Evolutionary conservation across 495 filamentous ascomycete genomes (phyloP).

Genomic region (Penicillium bialowiezense): DNA sequence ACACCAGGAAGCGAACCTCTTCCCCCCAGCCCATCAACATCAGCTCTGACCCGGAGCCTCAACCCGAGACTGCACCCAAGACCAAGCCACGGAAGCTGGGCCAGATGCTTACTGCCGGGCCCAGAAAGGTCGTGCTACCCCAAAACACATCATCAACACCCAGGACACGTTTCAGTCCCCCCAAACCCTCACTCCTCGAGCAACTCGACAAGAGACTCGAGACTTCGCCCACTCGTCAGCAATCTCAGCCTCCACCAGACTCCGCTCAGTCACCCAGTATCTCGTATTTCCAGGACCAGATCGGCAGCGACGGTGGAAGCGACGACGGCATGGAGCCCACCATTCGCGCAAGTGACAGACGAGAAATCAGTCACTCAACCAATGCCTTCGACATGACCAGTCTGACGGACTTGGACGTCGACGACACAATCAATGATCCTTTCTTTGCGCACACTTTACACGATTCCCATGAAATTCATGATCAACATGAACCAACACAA

Average conservation of each 20-base stretch:
- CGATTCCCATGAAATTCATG: neutral
- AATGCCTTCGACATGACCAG: constrained; percentile 37
- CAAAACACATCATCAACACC: constrained; percentile 39
- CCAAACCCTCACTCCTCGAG: constrained; percentile 43
- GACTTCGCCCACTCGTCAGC: constrained; percentile 38
- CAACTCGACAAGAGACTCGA: constrained; percentile 40
- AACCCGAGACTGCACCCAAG: constrained; percentile 15
- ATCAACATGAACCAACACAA: too few relatives aligned
- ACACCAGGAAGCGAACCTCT: constrained; percentile 31
- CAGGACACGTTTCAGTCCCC: constrained; percentile 44
- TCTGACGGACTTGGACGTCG: constrained; percentile 30
- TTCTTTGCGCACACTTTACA: constrained; percentile 23
- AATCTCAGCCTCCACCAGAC: constrained; percentile 32
- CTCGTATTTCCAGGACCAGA: constrained; percentile 18
- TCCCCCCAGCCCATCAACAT: neutral
- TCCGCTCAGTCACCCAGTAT: constrained; percentile 19
- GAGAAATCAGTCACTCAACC: constrained; percentile 28
- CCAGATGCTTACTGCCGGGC: constrained; percentile 26
- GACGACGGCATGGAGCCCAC: constrained; percentile 25
- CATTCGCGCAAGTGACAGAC: constrained; percentile 18
- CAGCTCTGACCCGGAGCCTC: constrained; percentile 4
- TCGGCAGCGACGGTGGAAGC: constrained; percentile 22
- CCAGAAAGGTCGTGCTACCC: constrained; percentile 37
- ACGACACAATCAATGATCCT: constrained; percentile 34
- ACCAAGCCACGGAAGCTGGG: constrained; percentile 25